A percentile compares a stretch with the other conserved stretches of the same genome.
Evolutionary conservation across 192 early-diverging fungal species (phyloP).

Genomic region (Backusella psychrophila): DNA sequence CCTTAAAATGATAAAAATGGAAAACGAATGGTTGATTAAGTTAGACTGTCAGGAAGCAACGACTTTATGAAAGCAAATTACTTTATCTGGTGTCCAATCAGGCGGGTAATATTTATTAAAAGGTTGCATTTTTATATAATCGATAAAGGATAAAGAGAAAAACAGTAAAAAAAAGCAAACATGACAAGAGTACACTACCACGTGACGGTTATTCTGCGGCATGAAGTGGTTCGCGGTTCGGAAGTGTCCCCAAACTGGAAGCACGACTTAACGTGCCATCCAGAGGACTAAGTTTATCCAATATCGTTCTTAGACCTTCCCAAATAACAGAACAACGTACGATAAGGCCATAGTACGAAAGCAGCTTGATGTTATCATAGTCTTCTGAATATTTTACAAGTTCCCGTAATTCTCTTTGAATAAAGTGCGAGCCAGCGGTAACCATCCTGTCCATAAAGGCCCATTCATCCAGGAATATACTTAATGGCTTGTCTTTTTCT

Average conservation of each 20-base stretch:
- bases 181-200: neutral
- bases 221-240: neutral
- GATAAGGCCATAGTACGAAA: constrained; percentile 13
- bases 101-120: constrained; percentile 86
- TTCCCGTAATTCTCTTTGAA: constrained; percentile 1
- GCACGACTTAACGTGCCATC: neutral
- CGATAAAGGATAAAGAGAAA: neutral
- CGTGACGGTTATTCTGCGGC: neutral
- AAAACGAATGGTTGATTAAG: no score
- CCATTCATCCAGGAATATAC: constrained; percentile 9
- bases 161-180: neutral
- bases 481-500: neutral
- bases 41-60: neutral
- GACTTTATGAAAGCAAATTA: constrained; percentile 12
- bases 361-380: neutral
- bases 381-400: neutral
- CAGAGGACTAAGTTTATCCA: constrained; percentile 10
- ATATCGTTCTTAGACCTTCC: constrained; percentile 1
- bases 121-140: constrained; percentile 40
- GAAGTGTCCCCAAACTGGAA: neutral
- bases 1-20: constrained; percentile 36
- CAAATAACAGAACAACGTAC: constrained; percentile 15
- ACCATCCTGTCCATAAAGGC: neutral
- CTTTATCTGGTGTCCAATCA: constrained; percentile 91
- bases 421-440: neutral